Conservation (phyloP, 495 filamentous ascomycete genomes). For the Cercophora scortea region DNA sequence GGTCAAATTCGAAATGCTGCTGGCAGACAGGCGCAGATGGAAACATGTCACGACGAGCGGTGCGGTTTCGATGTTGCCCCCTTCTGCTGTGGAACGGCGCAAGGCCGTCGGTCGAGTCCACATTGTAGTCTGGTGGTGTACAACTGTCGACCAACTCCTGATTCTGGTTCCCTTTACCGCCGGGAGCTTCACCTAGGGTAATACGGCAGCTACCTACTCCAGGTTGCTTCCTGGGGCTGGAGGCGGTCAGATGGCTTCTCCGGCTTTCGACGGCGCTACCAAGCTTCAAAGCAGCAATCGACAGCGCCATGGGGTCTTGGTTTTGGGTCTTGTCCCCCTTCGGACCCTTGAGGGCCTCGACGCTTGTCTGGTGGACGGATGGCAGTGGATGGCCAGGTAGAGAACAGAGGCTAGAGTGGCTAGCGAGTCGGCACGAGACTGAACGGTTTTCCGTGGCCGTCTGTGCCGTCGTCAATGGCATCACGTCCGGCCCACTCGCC, state of each 20-base stretch:
- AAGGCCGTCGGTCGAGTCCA: too few species aligned
- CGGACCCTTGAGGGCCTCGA: not conserved
- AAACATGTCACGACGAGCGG: slow-evolving; percentile 3
- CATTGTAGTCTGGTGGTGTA: too few species aligned
- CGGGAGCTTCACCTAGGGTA: too few species aligned
- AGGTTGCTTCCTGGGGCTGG: not conserved
- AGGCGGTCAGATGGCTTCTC: slow-evolving; percentile 1
- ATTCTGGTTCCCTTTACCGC: too few species aligned
- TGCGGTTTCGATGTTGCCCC: too few species aligned
- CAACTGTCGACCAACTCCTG: too few species aligned
- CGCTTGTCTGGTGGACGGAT: too few species aligned
- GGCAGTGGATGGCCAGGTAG: too few species aligned
- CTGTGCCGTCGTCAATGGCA: not conserved
- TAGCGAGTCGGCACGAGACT: not conserved
- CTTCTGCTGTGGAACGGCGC: too few species aligned
- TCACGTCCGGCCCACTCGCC: not conserved
- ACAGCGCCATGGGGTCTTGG: not conserved
- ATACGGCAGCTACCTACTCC: too few species aligned
- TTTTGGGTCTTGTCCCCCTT: not conserved
- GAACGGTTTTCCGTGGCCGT: not conserved
- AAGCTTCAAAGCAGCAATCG: not conserved
- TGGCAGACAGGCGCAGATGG: not conserved
- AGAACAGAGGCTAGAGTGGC: not conserved
- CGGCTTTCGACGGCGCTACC: slow-evolving; percentile 1
- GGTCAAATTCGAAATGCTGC: too few species aligned